phyloP scores from a whole-genome alignment of 176 grass and related monocot genomes.

The Oryza rufipogon region DNA sequence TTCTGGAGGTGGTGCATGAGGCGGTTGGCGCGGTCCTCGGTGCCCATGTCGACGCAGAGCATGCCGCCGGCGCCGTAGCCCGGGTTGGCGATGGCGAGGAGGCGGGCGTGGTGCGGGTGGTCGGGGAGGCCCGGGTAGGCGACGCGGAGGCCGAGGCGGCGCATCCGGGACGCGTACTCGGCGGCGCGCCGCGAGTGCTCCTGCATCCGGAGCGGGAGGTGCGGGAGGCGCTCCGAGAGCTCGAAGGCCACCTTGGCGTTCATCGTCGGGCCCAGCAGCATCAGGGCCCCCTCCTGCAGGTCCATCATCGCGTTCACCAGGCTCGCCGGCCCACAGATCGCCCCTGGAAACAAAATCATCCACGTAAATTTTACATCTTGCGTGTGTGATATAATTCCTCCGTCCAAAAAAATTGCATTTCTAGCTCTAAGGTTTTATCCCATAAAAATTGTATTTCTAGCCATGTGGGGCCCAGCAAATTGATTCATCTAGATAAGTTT shows the following conservation, averaged over 20 bases:
- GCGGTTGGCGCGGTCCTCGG: slow-evolving; percentile 84
- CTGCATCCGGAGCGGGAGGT: slow-evolving; percentile 90
- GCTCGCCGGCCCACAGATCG: slow-evolving; percentile 86
- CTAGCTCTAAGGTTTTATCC: no score
- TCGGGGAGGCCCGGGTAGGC: slow-evolving; percentile 77
- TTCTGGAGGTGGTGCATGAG: slow-evolving; percentile 99
- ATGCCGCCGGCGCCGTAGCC: slow-evolving; percentile 88
- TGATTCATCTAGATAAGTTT: no score
- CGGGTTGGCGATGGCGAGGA: slow-evolving; percentile 55
- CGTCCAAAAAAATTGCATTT: no score
- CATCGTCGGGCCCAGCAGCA: slow-evolving; percentile 94
- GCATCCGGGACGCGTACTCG: slow-evolving; percentile 73
- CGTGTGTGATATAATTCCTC: no score
- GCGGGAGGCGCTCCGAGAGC: slow-evolving; percentile 80
- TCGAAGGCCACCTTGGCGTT: slow-evolving; percentile 98
- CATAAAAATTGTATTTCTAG: no score
- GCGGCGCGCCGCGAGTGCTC: slow-evolving; percentile 84
- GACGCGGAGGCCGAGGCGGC: slow-evolving; percentile 65
- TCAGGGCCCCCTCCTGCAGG: slow-evolving; percentile 78
- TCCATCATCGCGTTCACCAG: slow-evolving; percentile 97
- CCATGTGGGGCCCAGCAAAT: no score
- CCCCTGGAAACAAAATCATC: slow-evolving; percentile 43
- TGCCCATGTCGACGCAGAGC: slow-evolving; percentile 95
- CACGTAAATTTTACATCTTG: no score
- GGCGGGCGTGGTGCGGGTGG: slow-evolving; percentile 81